phyloP scores from a whole-genome alignment of 1,284 basidiomycete species.

The Marasmius sp. region DNA sequence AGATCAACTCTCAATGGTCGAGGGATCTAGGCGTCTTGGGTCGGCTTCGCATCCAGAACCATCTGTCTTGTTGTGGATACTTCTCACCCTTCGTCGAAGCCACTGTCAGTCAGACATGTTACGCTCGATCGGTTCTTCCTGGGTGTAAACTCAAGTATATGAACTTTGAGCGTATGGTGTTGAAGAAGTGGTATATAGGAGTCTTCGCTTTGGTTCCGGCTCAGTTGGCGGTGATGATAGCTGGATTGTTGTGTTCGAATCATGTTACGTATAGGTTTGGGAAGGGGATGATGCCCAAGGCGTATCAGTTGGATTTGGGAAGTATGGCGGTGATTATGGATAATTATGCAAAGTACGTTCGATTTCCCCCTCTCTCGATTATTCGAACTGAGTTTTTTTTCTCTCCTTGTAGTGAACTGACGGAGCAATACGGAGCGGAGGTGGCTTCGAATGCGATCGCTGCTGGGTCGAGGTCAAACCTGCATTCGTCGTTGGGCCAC shows the following conservation, averaged over 20 bases:
- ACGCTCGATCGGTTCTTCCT: slow-evolving; percentile 57
- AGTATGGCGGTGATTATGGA: slow-evolving; percentile 76
- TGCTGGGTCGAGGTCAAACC: neutral
- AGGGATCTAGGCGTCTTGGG: slow-evolving; percentile 49
- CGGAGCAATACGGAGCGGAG: slow-evolving; percentile 7
- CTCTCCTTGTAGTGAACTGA: neutral
- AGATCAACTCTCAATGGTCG: slow-evolving; percentile 71
- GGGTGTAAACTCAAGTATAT: slow-evolving; percentile 65
- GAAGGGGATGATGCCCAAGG: slow-evolving; percentile 76
- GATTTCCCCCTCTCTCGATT: neutral
- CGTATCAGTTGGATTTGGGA: slow-evolving; percentile 61
- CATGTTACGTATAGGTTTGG: slow-evolving; percentile 77
- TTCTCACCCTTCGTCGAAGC: slow-evolving; percentile 70
- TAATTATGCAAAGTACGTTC: slow-evolving; percentile 59
- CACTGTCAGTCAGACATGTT: slow-evolving; percentile 62
- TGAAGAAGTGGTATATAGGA: slow-evolving; percentile 56
- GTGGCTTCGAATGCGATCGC: neutral
- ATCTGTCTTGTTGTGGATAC: slow-evolving; percentile 69
- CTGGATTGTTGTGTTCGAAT: slow-evolving; percentile 63
- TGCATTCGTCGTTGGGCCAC: too few relatives aligned
- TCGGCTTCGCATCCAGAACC: slow-evolving; percentile 62
- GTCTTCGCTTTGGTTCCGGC: slow-evolving; percentile 58
- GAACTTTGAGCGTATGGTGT: slow-evolving; percentile 48
- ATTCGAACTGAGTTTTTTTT: neutral
- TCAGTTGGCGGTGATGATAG: slow-evolving; percentile 56